Evolutionary conservation across 306 rosid species (phyloP), one percentile per base, ranked within the genome.

Genomic region (Inga leiocalycina): DNA sequence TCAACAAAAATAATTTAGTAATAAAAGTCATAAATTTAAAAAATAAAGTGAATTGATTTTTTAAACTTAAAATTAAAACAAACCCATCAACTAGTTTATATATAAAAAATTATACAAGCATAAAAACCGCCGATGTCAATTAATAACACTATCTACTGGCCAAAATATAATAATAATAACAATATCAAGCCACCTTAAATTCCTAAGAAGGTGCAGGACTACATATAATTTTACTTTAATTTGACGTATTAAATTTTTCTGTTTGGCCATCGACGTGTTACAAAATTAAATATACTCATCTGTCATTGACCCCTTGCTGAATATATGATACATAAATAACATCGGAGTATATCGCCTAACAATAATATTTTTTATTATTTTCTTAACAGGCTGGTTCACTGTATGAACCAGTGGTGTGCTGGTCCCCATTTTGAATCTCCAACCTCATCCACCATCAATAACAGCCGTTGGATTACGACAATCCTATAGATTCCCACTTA

Each of bases 381-480:
- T 52, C 57, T 52, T 16, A 52, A 52, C 8, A 52, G n/a, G 57
- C n/a, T 52, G 57, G 57, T 52, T 52, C n/a, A 1, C 20, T 52
- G 57, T 52, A 16, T 52, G 57, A 7, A 16, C 57, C 16, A 52
- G 57, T 16, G 57, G 54, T 49, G 54, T 49, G 57, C 0, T 52
- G n/a, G 41, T 13, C 43, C 43, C 20, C 43, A 8, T 65, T 32
- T 14, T 32, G 20, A 14, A 30, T 64, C 69, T 39, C 39, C 37
- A 69, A 8, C 74, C 74, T 19, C 48, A 68, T 68, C 73, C 30
- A 13, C 44, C 45, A 17, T 15, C 15, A 39, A 22, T 17, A 45
- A 20, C 46, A 32, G 43, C 91, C 91, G 74, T 84, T 61, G 15
- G 81, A 72, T 82, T 45, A 54, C 2, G 35, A 27, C 59, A 39